Conservation (phyloP, 2,329 filamentous ascomycete species). For the Coniochaeta pulveracea region DNA sequence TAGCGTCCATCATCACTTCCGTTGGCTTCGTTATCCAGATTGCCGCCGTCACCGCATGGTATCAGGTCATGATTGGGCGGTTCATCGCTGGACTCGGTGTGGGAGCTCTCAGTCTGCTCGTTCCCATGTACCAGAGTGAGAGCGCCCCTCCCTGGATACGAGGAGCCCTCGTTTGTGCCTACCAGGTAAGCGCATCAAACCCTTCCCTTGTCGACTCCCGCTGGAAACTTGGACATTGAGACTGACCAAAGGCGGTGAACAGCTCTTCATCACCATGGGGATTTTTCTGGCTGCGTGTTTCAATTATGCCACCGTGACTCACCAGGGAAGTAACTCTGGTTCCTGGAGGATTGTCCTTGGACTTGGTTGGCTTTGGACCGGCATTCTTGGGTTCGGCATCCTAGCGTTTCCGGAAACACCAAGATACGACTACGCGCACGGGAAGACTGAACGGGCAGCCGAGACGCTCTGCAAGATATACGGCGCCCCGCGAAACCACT, state of each 20-base stretch:
- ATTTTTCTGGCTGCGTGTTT: conserved; percentile 34
- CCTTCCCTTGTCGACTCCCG: conserved; percentile 42
- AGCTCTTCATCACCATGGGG: conserved; percentile 52
- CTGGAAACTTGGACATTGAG: conserved; percentile 36
- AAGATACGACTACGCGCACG: conserved; percentile 38
- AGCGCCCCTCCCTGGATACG: conserved; percentile 56
- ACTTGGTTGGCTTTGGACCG: conserved; percentile 39
- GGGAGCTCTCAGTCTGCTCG: conserved; percentile 51
- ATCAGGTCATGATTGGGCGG: conserved; percentile 54
- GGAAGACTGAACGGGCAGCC: conserved; percentile 32
- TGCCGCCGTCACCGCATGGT: conserved; percentile 42
- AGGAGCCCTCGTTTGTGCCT: conserved; percentile 52
- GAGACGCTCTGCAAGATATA: conserved; percentile 36
- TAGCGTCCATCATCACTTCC: conserved; percentile 48
- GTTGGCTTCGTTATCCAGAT: conserved; percentile 60
- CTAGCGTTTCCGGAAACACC: conserved; percentile 45
- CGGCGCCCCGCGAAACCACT: conserved; percentile 29
- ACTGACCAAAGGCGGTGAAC: conserved; percentile 27
- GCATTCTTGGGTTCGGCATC: conserved; percentile 44
- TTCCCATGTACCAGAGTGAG: conserved; percentile 67
- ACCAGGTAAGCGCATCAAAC: conserved; percentile 64
- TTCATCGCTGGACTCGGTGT: conserved; percentile 57
- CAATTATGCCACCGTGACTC: conserved; percentile 30
- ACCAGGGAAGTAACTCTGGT: conserved; percentile 26
- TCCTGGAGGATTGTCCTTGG: conserved; percentile 56